phyloP scores from a whole-genome alignment of 148 eudicot species.

The Oxyria digyna region DNA sequence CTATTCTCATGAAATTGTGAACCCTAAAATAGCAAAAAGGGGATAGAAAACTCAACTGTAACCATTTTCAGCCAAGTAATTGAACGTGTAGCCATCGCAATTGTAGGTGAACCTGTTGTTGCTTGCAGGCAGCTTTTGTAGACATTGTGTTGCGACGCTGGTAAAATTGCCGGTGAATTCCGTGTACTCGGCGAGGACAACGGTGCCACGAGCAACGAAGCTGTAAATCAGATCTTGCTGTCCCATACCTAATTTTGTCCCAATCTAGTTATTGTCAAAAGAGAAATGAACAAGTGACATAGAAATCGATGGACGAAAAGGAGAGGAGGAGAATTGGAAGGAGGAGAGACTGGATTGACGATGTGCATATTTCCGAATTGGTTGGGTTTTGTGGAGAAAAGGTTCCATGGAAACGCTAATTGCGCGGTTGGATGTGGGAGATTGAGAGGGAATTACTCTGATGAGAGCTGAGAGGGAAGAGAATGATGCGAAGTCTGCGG shows the following conservation, averaged over 20 bases:
- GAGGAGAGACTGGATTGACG: background rate
- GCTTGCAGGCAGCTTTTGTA: constrained; percentile 8
- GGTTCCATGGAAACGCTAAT: background rate
- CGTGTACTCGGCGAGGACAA: constrained; percentile 10
- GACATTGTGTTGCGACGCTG: constrained; percentile 5
- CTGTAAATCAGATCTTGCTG: constrained; percentile 9
- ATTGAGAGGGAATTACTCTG: constrained; percentile 5
- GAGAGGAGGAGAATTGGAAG: background rate
- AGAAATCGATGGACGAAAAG: background rate
- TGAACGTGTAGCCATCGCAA: constrained; percentile 9
- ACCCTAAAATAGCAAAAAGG: background rate
- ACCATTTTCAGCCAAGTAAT: background rate
- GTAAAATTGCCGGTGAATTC: constrained; percentile 11
- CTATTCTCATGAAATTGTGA: background rate
- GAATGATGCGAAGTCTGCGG: constrained; percentile 1
- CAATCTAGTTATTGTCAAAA: background rate
- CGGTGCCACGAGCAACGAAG: constrained; percentile 10
- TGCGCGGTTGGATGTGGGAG: constrained; percentile 1
- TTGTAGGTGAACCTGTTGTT: constrained; percentile 11
- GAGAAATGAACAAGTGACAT: background rate
- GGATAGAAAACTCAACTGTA: background rate
- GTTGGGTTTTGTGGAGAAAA: background rate
- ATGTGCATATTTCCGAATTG: background rate
- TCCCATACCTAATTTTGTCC: background rate
- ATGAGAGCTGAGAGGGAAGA: background rate